Conservation (phyloP, 495 filamentous ascomycete species). For the Evernia prunastri region DNA sequence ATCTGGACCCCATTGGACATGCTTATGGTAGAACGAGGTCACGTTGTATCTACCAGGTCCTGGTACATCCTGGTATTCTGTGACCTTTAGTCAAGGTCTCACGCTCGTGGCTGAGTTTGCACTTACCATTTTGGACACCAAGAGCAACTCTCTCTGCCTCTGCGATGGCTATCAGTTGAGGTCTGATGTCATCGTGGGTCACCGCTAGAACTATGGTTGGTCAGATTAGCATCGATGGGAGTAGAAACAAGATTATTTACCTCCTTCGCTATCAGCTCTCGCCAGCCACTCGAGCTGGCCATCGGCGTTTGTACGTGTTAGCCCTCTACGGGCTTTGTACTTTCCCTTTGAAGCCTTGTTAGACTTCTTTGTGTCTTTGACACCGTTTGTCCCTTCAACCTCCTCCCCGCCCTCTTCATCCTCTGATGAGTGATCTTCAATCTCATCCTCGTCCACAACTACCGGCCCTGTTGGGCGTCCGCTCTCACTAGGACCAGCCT, state of each 20-base stretch:
- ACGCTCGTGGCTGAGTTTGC: not conserved
- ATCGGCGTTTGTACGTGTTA: not conserved
- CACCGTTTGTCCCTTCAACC: not conserved
- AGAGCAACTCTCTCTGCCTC: not conserved
- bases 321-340: not conserved
- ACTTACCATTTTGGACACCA: not conserved
- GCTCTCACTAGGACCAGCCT: not conserved
- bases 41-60: not conserved
- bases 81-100: not conserved
- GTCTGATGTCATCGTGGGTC: not conserved
- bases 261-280: not conserved
- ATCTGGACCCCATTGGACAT: not conserved
- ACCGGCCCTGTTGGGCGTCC: not conserved
- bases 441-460: not conserved
- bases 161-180: not conserved
- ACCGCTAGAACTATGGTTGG: not conserved
- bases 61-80: not conserved
- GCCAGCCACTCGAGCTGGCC: not conserved
- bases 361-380: not conserved
- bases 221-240: not conserved
- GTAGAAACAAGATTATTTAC: not conserved
- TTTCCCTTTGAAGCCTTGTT: not conserved
- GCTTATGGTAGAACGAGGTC: not conserved
- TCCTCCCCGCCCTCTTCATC: not conserved
- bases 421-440: not conserved